Evolutionary conservation across 176 grass and related monocot genomes (phyloP).

Genomic region (Tillandsia leiboldiana): DNA sequence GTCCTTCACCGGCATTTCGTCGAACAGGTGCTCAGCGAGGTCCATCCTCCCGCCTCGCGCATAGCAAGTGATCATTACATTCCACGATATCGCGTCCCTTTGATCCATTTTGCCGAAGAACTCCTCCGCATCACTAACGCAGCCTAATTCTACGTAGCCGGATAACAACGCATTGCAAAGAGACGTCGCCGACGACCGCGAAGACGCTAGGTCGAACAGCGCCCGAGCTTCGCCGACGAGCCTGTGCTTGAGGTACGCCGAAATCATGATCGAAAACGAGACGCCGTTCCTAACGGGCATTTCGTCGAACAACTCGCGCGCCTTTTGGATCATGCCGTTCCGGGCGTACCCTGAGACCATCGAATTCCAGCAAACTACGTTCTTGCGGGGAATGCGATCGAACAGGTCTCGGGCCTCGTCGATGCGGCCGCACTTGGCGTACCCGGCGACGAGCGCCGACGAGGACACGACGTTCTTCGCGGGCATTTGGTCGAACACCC

Average conservation of each 20-base stretch:
- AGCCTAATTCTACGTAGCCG: constrained; percentile 27
- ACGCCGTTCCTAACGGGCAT: constrained; percentile 33
- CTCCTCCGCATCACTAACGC: constrained; percentile 35
- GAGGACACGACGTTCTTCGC: constrained; percentile 38
- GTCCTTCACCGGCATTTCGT: constrained; percentile 48
- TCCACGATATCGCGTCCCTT: constrained; percentile 42
- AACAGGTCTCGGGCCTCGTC: constrained; percentile 44
- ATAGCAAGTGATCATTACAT: constrained; percentile 57
- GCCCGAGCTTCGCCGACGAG: constrained; percentile 19
- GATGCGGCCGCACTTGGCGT: constrained; percentile 30
- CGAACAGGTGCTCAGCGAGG: constrained; percentile 32
- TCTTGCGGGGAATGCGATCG: constrained; percentile 36
- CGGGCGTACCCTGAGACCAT: constrained; percentile 38
- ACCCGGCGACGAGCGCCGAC: constrained; percentile 40
- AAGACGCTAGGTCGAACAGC: constrained; percentile 17
- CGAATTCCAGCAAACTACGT: constrained; percentile 52
- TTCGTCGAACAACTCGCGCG: constrained; percentile 34
- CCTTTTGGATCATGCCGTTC: constrained; percentile 32
- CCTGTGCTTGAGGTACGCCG: constrained; percentile 36
- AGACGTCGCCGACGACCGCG: constrained; percentile 5
- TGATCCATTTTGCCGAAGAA: constrained; percentile 40
- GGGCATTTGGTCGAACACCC: constrained; percentile 49
- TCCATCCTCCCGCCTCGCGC: constrained; percentile 40
- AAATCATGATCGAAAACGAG: constrained; percentile 53
- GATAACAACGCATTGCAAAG: constrained; percentile 40